Evolutionary conservation across 1,284 basidiomycete species (phyloP).

Genomic region (Rhodotorula mucilaginosa): DNA sequence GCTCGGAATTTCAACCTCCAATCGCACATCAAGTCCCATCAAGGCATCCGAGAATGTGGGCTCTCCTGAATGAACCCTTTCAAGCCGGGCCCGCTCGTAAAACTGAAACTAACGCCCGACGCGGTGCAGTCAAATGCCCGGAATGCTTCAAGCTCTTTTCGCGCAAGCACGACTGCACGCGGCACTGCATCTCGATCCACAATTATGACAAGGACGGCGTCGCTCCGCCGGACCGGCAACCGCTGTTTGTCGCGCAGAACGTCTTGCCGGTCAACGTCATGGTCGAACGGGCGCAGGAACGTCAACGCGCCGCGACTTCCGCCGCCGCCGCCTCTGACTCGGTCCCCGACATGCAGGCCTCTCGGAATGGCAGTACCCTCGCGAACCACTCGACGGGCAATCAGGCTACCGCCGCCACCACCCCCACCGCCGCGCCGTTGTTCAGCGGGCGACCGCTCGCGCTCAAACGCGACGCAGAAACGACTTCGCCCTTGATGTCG

Average conservation of each 20-base stretch:
- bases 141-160: slow-evolving; percentile 39
- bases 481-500: not conserved
- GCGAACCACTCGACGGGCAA: no score
- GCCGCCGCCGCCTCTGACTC: not conserved
- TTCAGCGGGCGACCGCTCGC: slow-evolving; percentile 6
- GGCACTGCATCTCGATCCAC: slow-evolving; percentile 40
- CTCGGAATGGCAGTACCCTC: not conserved
- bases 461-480: not conserved
- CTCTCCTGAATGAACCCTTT: not conserved
- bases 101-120: not conserved
- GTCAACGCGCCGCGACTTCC: not conserved
- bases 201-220: slow-evolving; percentile 25
- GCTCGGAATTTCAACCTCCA: slow-evolving; percentile 41
- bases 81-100: no score
- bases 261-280: slow-evolving; percentile 2
- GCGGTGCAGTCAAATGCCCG: slow-evolving; percentile 34
- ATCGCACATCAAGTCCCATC: slow-evolving; percentile 38
- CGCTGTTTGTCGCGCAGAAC: slow-evolving; percentile 6
- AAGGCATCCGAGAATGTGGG: slow-evolving; percentile 39
- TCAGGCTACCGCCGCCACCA: not conserved
- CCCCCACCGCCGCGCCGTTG: not conserved
- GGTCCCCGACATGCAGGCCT: not conserved
- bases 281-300: slow-evolving; percentile 3
- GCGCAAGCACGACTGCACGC: slow-evolving; percentile 38
- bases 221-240: slow-evolving; percentile 1